A percentile compares a stretch with the other conserved stretches of the same genome.
These are phyloP conservation scores for Oehlia diaphana DNA, from an alignment of 192 early-diverging fungal genomes.

Conservation along the genomic window DNA sequence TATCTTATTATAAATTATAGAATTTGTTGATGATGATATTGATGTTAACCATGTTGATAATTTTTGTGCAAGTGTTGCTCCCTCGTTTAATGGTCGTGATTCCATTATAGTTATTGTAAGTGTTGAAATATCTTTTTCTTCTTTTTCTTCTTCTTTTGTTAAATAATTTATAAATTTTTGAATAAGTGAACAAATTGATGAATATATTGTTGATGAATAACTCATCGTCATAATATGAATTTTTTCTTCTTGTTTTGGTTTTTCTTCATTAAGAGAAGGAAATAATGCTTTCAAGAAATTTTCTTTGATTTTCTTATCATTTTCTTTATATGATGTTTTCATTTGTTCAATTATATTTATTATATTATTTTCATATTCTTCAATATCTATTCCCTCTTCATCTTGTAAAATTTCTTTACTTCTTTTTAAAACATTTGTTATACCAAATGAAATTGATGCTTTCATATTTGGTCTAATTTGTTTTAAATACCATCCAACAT, in stretches of 20 bases:
- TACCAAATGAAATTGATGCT: slow-evolving; percentile 19
- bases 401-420: not conserved
- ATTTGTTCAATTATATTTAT: slow-evolving; percentile 8
- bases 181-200: slow-evolving; percentile 10
- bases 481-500: slow-evolving; percentile 21
- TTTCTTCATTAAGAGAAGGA: not conserved
- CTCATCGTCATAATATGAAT: slow-evolving; percentile 23
- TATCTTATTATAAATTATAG: not conserved
- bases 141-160: not conserved
- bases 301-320: not conserved
- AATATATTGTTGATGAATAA: slow-evolving; percentile 19
- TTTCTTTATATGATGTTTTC: not conserved
- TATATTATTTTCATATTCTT: not conserved
- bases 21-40: no score
- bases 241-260: not conserved
- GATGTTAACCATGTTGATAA: not conserved
- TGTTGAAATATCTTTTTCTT: not conserved
- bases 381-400: not conserved
- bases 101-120: slow-evolving; percentile 16
- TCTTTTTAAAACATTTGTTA: not conserved
- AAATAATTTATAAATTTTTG: not conserved
- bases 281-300: slow-evolving; percentile 1
- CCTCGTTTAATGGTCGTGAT: slow-evolving; percentile 25
- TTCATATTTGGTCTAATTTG: slow-evolving; percentile 28
- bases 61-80: slow-evolving; percentile 1